Evolutionary conservation across 768 basidiomycete genomes (phyloP), one percentile per base, ranked within the genome.

Genomic region (Collybia mongolica): DNA sequence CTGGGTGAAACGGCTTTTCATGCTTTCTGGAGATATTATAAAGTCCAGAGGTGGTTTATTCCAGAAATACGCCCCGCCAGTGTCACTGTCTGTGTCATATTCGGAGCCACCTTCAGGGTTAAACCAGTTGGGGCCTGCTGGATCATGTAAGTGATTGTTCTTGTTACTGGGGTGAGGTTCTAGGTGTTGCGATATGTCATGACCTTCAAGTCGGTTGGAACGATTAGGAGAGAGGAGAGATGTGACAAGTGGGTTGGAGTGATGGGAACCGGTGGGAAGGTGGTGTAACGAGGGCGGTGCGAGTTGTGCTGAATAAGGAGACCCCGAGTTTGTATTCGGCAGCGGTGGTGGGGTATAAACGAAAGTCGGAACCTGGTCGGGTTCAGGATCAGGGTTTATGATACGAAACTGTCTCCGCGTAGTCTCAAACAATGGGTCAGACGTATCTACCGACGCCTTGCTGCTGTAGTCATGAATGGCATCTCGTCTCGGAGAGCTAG

Each of bases 351-450:
- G 60, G n/a, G 38, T 23, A 44, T 61, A 61, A 24, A 58, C 45
- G 18, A 49, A 61, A 24, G 56, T 18, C 2, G 44, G 46, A 26
- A 50, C 12, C 6, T 22, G 37, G 12, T 55, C 45, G 9, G 59
- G 59, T 19, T 65, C 64, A 19, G 59, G 61, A 46, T 70, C 67
- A 19, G 67, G 67, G 54, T 70, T 70, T 7, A 58, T 58, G 5
- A 70, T 48, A 48, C 59, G 60, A 46, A 68, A 68, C 14, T 59
- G 60, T 51, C 58, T 65, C 20, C 52, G 57, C 5, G 58, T 54
- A 44, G 49, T 54, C 45, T 45, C 61, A 43, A 20, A 54, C 51
- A 46, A 57, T 45, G 41, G 46, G 24, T 44, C 59, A 48, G 47
- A 46, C 6, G 51, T 48, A 29, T 55, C 54, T 15, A 58, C 22